These are phyloP conservation scores for Quercus engelmannii DNA, from an alignment of 306 rosid genomes.

Conservation along the genomic window DNA sequence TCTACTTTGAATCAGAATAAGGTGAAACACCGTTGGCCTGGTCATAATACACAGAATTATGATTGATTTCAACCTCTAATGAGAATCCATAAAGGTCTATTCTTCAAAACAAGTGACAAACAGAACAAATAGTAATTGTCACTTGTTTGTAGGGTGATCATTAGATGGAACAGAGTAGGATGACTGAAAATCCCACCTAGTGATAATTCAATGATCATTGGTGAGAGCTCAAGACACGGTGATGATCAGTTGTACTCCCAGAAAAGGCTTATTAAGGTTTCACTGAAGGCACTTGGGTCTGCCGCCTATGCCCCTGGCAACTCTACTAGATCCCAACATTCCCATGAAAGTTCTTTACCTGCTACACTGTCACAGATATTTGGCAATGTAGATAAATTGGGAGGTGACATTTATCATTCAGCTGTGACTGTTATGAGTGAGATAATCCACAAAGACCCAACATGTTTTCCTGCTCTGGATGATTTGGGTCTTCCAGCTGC, in stretches of 20 bases:
- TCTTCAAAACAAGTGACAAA: too few species aligned
- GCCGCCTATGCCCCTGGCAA: constrained; percentile 83
- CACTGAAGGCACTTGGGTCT: constrained; percentile 94
- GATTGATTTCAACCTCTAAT: too few species aligned
- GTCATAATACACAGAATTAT: too few species aligned
- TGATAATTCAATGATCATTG: constrained; percentile 48
- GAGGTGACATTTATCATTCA: constrained; percentile 93
- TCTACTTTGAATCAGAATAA: too few species aligned
- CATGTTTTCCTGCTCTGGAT: constrained; percentile 72
- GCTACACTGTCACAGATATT: constrained; percentile 65
- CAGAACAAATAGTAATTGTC: too few species aligned
- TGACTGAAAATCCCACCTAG: constrained; percentile 10
- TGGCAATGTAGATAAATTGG: constrained; percentile 73
- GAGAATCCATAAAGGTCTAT: too few species aligned
- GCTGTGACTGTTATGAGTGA: constrained; percentile 98
- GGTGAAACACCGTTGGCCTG: too few species aligned
- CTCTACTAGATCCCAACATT: constrained; percentile 65
- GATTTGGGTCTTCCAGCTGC: constrained; percentile 96
- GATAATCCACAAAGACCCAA: constrained; percentile 96
- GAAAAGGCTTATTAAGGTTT: constrained; percentile 83
- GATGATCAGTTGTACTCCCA: constrained; percentile 72
- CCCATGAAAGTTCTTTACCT: constrained; percentile 70
- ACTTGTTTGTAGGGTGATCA: too few species aligned
- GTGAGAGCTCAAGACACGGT: constrained; percentile 66
- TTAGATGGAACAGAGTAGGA: too few species aligned